Evolutionary conservation across 768 basidiomycete genomes (phyloP).

Genomic region (Serendipita sp.): DNA sequence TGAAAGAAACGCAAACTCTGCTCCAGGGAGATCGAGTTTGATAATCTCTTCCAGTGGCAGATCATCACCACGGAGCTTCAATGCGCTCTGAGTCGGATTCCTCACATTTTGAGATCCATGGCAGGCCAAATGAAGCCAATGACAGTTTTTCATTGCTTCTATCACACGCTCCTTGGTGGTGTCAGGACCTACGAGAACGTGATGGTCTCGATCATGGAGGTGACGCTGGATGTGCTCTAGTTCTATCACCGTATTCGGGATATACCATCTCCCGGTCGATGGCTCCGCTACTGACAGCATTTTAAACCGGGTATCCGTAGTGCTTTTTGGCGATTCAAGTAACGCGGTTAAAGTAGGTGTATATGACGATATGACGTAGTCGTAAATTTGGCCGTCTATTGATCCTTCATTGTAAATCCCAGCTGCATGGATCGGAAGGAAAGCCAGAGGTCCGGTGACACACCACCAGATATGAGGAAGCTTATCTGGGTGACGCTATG

Average conservation of each 20-base stretch:
- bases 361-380: conserved; percentile 10
- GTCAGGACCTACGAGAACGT: neutral
- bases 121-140: conserved; percentile 20
- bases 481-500: neutral
- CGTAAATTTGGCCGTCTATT: neutral
- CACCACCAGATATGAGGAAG: conserved; percentile 10
- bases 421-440: conserved; percentile 10
- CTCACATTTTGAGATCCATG: conserved; percentile 17
- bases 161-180: conserved; percentile 11
- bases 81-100: neutral
- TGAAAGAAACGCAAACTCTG: conserved; percentile 29
- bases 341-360: conserved; percentile 7
- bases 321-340: neutral
- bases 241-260: neutral
- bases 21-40: conserved; percentile 9
- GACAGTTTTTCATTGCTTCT: neutral
- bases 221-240: neutral
- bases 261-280: neutral
- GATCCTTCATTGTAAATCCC: neutral
- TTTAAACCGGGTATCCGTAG: neutral
- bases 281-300: neutral
- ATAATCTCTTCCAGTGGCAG: neutral
- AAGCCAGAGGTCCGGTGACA: neutral
- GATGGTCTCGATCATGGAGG: neutral
- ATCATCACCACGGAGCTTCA: neutral